Evolutionary conservation across 208 protist genomes (phyloP).

Genomic region (Crithidia acanthocephali): DNA sequence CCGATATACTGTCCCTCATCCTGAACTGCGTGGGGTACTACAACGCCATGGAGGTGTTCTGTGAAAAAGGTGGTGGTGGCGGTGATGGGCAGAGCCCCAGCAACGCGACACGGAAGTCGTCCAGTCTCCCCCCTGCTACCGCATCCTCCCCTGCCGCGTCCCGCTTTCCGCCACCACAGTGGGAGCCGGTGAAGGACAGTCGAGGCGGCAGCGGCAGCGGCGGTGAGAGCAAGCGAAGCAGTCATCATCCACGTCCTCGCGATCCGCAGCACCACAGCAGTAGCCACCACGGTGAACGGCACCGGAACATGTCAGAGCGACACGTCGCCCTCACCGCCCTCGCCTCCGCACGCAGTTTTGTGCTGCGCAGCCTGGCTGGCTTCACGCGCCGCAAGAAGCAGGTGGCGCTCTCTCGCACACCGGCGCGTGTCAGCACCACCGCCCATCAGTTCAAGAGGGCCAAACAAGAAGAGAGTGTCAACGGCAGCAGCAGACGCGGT

Average conservation of each 20-base stretch:
- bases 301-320: slow-evolving; percentile 23
- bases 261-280: background rate
- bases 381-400: slow-evolving; percentile 56
- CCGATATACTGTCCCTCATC: slow-evolving; percentile 82
- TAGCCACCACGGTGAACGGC: background rate
- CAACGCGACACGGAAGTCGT: too few relatives aligned
- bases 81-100: background rate
- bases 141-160: too few relatives aligned
- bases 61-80: background rate
- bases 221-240: background rate
- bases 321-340: slow-evolving; percentile 46
- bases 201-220: background rate
- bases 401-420: slow-evolving; percentile 29
- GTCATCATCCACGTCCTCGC: too few relatives aligned
- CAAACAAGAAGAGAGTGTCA: background rate
- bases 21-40: slow-evolving; percentile 79
- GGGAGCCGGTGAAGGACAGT: background rate
- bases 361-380: slow-evolving; percentile 60
- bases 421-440: background rate
- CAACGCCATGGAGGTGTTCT: slow-evolving; percentile 11
- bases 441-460: background rate
- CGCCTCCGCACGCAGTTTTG: slow-evolving; percentile 61
- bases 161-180: background rate
- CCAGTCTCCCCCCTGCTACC: too few relatives aligned
- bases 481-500: background rate